Evolutionary conservation across 192 early-diverging fungal genomes (phyloP).

Genomic region (Entomortierella chlamydospora): DNA sequence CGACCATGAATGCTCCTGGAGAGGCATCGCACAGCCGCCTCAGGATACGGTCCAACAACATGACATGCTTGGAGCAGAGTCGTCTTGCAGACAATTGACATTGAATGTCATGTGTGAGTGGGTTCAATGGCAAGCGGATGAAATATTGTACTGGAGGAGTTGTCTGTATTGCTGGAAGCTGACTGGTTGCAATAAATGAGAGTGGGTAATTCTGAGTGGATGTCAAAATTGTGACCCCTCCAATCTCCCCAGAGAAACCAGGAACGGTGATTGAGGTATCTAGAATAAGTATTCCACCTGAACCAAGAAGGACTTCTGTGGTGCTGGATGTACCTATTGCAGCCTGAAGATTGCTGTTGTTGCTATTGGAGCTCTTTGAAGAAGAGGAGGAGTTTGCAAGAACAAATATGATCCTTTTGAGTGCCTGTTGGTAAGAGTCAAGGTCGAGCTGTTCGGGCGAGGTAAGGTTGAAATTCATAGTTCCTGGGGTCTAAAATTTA

Average conservation of each 20-base stretch:
- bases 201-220: constrained; percentile 25
- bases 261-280: constrained; percentile 7
- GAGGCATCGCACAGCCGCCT: constrained; percentile 38
- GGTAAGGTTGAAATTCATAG: constrained; percentile 35
- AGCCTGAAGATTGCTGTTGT: constrained; percentile 3
- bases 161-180: background rate
- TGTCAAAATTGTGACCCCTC: background rate
- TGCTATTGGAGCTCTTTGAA: background rate
- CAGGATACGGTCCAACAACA: constrained; percentile 31
- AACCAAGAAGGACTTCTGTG: constrained; percentile 7
- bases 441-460: constrained; percentile 34
- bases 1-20: constrained; percentile 33
- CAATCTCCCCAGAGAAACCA: background rate
- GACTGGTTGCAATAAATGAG: constrained; percentile 26
- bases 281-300: constrained; percentile 20
- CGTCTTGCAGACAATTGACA: constrained; percentile 39
- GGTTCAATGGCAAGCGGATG: constrained; percentile 32
- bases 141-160: constrained; percentile 7
- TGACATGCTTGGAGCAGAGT: constrained; percentile 19
- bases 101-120: constrained; percentile 22
- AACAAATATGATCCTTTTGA: constrained; percentile 12
- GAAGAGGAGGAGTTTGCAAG: background rate
- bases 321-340: background rate
- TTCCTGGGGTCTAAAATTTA: constrained; percentile 29
- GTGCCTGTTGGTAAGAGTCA: constrained; percentile 26